phyloP scores from a whole-genome alignment of 495 filamentous ascomycete species.

The Sporormia fimetaria region DNA sequence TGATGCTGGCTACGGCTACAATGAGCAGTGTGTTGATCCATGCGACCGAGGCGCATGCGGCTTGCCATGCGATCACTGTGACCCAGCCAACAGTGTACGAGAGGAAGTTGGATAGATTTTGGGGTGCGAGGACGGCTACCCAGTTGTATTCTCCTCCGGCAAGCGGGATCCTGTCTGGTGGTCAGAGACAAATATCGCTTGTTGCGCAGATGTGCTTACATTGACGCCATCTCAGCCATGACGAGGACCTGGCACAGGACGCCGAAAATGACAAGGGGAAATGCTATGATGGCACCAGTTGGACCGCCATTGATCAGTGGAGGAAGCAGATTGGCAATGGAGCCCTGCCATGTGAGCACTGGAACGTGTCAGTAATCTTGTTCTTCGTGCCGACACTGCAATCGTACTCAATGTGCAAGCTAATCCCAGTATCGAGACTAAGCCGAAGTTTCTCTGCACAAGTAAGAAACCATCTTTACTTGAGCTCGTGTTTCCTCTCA shows the following conservation, averaged over 20 bases:
- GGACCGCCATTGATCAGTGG: conserved; percentile 14
- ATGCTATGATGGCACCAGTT: conserved; percentile 1
- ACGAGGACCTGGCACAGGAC: conserved; percentile 3
- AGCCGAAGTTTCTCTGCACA: conserved; percentile 10
- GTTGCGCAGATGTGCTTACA: too few relatives aligned
- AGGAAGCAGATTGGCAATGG: not conserved
- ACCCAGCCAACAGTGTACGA: conserved; percentile 16
- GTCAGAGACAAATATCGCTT: too few relatives aligned
- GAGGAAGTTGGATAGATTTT: conserved; percentile 6
- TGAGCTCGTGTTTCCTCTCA: too few relatives aligned
- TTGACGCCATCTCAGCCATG: conserved; percentile 16
- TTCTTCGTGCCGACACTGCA: not conserved
- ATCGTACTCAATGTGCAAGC: conserved; percentile 8
- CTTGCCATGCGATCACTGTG: conserved; percentile 14
- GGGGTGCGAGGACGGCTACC: conserved; percentile 15
- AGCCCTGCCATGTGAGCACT: conserved; percentile 16
- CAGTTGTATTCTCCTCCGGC: conserved; percentile 19
- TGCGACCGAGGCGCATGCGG: not conserved
- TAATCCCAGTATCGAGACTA: conserved; percentile 11
- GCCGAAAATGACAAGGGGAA: conserved; percentile 2
- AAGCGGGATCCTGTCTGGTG: conserved; percentile 10
- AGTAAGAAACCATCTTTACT: too few relatives aligned
- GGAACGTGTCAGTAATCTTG: not conserved
- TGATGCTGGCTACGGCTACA: conserved; percentile 2
- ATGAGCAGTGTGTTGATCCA: conserved; percentile 2